Conservation (phyloP, 108 stramenopile species). For the Fragilariopsis cylindrus region DNA sequence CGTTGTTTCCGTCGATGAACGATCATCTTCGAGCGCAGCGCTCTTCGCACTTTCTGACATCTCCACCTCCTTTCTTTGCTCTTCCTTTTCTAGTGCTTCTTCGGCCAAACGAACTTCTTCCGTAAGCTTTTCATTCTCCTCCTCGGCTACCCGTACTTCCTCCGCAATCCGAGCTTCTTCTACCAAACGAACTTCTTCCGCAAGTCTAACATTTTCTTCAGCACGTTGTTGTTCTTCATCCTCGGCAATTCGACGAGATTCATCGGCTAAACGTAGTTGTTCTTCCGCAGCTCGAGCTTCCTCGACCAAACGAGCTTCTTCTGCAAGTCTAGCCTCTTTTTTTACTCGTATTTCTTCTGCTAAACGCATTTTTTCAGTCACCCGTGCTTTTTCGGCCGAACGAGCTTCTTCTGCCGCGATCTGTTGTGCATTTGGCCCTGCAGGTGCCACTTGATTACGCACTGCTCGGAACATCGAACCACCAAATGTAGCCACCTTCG, state of each 20-base stretch:
- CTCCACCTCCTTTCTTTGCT: neutral
- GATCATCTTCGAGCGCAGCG: neutral
- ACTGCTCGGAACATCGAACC: slow-evolving; percentile 10
- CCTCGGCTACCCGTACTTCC: neutral
- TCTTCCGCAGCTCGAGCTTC: neutral
- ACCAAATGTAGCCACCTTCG: too few species aligned
- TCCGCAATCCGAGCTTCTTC: neutral
- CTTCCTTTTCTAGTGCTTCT: neutral
- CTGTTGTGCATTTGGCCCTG: neutral
- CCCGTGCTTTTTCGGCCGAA: slow-evolving; percentile 3
- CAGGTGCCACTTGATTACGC: neutral
- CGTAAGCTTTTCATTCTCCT: neutral
- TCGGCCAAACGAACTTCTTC: slow-evolving; percentile 10
- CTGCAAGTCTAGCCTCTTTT: slow-evolving; percentile 1
- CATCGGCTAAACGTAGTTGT: neutral
- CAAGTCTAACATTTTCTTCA: neutral
- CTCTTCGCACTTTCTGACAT: neutral
- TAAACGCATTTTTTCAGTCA: slow-evolving; percentile 6
- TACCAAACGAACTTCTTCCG: neutral
- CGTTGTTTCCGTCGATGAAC: neutral
- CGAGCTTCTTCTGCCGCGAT: slow-evolving; percentile 2
- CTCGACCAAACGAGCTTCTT: neutral
- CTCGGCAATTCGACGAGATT: neutral
- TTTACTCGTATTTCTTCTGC: neutral
- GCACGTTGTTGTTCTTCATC: neutral